Evolutionary conservation across 352 stramenopile genomes (phyloP).

Genomic region (Globisporangium camurandrum): DNA sequence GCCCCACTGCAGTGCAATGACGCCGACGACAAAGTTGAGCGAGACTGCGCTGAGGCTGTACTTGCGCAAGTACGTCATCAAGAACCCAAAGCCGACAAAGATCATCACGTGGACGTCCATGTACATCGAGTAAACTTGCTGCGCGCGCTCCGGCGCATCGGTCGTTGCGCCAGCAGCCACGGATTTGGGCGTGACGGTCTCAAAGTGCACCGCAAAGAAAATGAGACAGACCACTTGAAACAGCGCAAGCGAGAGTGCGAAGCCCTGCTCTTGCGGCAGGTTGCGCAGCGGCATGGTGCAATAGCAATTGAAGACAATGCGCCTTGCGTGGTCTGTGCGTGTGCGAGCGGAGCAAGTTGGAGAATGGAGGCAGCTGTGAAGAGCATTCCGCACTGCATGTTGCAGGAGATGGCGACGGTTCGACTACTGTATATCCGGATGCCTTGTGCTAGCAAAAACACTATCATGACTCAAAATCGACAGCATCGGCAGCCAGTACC

Average conservation of each 20-base stretch:
- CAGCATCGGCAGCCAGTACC: too few species aligned
- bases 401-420: not conserved
- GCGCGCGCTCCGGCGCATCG: constrained; percentile 7
- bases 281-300: constrained; percentile 5
- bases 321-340: not conserved
- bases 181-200: constrained; percentile 28
- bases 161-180: not conserved
- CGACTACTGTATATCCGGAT: too few species aligned
- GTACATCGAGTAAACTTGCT: constrained; percentile 43
- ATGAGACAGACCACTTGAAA: constrained; percentile 42
- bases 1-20: constrained; percentile 58
- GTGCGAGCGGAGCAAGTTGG: not conserved
- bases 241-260: constrained; percentile 27
- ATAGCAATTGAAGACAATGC: not conserved
- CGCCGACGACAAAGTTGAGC: constrained; percentile 74
- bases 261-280: constrained; percentile 25
- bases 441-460: not conserved
- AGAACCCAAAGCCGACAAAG: constrained; percentile 81
- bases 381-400: not conserved
- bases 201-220: constrained; percentile 38
- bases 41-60: constrained; percentile 73
- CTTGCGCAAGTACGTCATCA: constrained; percentile 85
- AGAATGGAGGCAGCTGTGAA: not conserved
- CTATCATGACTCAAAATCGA: not conserved
- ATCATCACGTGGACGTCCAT: constrained; percentile 85